Base-by-base conservation (phyloP, 345 rosid genomes). In the Pseudoturritis turrita region DNA sequence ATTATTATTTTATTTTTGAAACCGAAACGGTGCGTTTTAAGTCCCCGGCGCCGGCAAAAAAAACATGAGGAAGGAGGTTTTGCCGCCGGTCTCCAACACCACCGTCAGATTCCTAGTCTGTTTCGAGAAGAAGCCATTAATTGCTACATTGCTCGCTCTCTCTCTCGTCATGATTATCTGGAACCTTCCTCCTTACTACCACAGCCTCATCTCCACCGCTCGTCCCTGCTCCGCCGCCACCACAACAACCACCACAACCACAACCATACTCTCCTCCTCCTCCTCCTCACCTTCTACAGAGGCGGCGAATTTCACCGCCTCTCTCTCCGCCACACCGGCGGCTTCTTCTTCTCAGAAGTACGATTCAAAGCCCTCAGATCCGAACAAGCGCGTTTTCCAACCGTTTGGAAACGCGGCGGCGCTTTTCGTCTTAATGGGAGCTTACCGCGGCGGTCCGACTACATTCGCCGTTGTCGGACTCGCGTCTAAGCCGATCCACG, bases 401-500 rank as follows among this genome's bases (percentile, higher is more conserved):
- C 50, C 98, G n/a, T 84, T 84, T 62, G 96, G 95, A 15, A 85
- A 76, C 81, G 95, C 92, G n/a, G 96, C 95, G 12, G 89, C 92
- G 51, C 87, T 85, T 6, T 92, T 92, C 62, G 92, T 92, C 54
- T 81, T 67, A 18, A 92, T 92, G 92, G 96, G 98, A n/a, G 86
- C 89, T 4, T 92, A 92, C 86, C 85, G 95, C 15, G 98, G 96
- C 13, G 96, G 95, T 5, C 83, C 86, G 0, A 52, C 67, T 12
- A 89, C 96, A 6, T 92, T 92, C 21, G 81, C 96, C 1, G 87
- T 92, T 18, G 78, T 89, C 10, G 98, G 98, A 29, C 85, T 89
- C 29, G 90, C 98, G 31, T 92, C 98, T 13, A 92, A 92, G 53
- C 96, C 98, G 23, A 78, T 81, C 59, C 98, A 89, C 44, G 83